These are phyloP conservation scores for Lantana camara DNA, from an alignment of 257 asterid species.

Conservation along the genomic window DNA sequence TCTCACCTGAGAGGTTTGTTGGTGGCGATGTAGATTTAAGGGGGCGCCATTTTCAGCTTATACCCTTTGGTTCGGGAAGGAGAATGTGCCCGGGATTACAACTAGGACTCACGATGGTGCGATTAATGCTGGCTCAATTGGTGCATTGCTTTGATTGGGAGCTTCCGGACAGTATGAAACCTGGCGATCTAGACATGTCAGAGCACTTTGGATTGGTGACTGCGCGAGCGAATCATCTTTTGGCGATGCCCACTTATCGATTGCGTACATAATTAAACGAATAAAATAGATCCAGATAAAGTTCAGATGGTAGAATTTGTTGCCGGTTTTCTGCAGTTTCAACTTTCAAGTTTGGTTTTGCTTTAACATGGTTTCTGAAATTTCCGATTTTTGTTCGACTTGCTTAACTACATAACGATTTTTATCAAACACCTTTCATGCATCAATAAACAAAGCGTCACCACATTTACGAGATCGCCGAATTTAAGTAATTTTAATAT, in stretches of 20 bases:
- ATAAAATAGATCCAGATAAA: too few species aligned
- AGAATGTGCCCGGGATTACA: conserved; percentile 41
- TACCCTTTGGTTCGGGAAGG: conserved; percentile 41
- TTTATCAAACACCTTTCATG: too few species aligned
- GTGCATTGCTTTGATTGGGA: conserved; percentile 45
- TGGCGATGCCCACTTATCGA: conserved; percentile 29
- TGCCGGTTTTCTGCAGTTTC: too few species aligned
- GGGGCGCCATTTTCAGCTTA: conserved; percentile 27
- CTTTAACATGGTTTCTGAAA: too few species aligned
- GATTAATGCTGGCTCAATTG: conserved; percentile 30
- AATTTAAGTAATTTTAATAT: too few species aligned
- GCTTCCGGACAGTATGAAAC: conserved; percentile 28
- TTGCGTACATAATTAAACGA: not conserved
- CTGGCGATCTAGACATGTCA: conserved; percentile 27
- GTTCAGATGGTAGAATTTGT: too few species aligned
- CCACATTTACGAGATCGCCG: too few species aligned
- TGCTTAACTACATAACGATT: too few species aligned
- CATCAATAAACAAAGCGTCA: too few species aligned
- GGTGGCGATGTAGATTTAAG: conserved; percentile 17
- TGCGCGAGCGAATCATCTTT: conserved; percentile 21
- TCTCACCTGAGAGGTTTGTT: conserved; percentile 37
- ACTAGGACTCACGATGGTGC: conserved; percentile 31
- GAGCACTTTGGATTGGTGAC: conserved; percentile 35
- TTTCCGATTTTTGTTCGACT: too few species aligned
- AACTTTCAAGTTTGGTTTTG: too few species aligned